Conservation (phyloP, 2,329 filamentous ascomycete genomes). For the Diaporthe sp. region DNA sequence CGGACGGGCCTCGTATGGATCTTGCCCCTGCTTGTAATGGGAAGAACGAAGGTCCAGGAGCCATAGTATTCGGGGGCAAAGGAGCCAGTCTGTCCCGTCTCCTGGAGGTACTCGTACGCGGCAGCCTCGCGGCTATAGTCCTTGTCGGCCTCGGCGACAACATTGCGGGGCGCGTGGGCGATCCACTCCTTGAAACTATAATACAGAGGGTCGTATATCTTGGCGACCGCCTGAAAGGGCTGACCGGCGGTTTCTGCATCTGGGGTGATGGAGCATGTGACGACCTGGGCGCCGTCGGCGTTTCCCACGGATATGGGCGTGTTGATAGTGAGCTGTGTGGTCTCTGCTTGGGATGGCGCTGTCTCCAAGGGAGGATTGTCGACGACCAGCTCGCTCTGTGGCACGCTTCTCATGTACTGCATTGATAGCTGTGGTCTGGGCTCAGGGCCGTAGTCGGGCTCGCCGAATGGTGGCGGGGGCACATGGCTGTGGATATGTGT, state of each 20-base stretch:
- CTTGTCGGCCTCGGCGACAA: neutral
- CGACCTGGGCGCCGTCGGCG: neutral
- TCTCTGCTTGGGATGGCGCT: neutral
- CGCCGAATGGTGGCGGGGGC: neutral
- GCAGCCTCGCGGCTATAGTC: constrained; percentile 20
- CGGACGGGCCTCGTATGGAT: constrained; percentile 2
- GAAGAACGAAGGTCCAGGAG: neutral
- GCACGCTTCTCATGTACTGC: neutral
- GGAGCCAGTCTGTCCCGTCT: neutral
- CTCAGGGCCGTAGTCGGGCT: neutral
- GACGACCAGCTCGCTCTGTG: constrained; percentile 1
- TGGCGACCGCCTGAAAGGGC: neutral
- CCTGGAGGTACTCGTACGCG: neutral
- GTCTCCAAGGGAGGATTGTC: constrained; percentile 3
- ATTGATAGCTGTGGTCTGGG: neutral
- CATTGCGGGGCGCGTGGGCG: neutral
- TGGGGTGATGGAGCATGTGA: constrained; percentile 2
- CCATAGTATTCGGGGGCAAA: constrained; percentile 10
- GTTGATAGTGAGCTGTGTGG: neutral
- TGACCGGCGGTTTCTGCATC: too few relatives aligned
- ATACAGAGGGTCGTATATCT: constrained; percentile 14
- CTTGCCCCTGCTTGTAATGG: constrained; percentile 1
- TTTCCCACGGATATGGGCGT: neutral
- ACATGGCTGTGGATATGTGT: neutral
- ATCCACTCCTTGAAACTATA: neutral